Evolutionary conservation across 371 early-diverging fungal genomes (phyloP).

Genomic region (Nematocida homosporus): DNA sequence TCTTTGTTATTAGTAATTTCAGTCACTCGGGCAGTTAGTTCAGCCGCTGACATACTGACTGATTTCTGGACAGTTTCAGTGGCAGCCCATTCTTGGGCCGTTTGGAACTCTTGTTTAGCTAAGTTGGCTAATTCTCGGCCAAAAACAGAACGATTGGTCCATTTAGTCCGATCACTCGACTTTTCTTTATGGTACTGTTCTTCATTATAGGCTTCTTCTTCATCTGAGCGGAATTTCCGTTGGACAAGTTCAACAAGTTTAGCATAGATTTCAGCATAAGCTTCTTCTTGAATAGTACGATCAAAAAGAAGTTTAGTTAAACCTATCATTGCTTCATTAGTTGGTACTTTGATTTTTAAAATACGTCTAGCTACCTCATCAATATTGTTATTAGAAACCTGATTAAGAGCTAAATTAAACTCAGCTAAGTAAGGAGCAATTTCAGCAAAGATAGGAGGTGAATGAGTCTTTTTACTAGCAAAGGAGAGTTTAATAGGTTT

Average conservation of each 20-base stretch:
- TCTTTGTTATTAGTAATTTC: conserved; percentile 51
- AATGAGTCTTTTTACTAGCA: not conserved
- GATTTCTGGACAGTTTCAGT: not conserved
- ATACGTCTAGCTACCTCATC: conserved; percentile 27
- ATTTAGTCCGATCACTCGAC: not conserved
- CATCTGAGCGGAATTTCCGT: conserved; percentile 11
- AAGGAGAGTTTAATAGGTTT: conserved; percentile 12
- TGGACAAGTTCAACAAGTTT: conserved; percentile 17
- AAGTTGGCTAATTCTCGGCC: not conserved
- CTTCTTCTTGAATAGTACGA: conserved; percentile 38
- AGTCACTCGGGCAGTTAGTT: conserved; percentile 34
- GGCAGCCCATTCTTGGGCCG: conserved; percentile 2
- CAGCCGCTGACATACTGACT: conserved; percentile 8
- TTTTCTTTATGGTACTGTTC: conserved; percentile 6
- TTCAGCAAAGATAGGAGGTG: conserved; percentile 18
- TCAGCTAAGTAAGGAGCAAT: conserved; percentile 36
- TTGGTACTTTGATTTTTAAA: conserved; percentile 31
- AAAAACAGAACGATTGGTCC: conserved; percentile 8
- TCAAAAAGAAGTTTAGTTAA: conserved; percentile 33
- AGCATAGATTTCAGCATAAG: conserved; percentile 30
- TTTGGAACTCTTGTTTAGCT: conserved; percentile 7
- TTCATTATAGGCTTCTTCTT: conserved; percentile 41
- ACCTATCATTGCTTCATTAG: conserved; percentile 9
- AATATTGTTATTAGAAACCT: conserved; percentile 36
- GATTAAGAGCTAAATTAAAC: conserved; percentile 45